Conservation (phyloP, 2,329 filamentous ascomycete genomes). For the Aspergillus sp. region DNA sequence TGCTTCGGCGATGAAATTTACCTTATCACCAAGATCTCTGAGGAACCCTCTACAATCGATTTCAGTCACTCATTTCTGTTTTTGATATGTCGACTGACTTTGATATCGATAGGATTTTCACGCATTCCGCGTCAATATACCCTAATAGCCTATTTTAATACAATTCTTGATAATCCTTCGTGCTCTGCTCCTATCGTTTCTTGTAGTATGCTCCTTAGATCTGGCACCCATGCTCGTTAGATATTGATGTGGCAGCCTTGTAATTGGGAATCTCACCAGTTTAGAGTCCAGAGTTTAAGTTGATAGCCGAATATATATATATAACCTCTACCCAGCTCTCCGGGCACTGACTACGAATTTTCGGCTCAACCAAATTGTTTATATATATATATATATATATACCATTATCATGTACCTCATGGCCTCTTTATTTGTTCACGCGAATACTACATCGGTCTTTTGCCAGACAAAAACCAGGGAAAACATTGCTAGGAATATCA, state of each 20-base stretch:
- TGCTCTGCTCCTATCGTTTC: neutral
- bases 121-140: too few species aligned
- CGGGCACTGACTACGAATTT: too few species aligned
- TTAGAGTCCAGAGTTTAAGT: too few species aligned
- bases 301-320: neutral
- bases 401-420: neutral
- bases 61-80: conserved; percentile 17
- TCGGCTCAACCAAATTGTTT: too few species aligned
- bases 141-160: neutral
- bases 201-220: neutral
- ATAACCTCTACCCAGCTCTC: neutral
- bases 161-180: neutral
- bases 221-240: neutral
- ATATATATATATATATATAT: too few species aligned
- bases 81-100: conserved; percentile 23
- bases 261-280: neutral
- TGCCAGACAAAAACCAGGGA: neutral
- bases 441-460: neutral
- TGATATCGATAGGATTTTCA: conserved; percentile 1
- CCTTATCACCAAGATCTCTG: conserved; percentile 69
- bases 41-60: conserved; percentile 41
- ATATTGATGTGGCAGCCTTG: neutral
- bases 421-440: neutral
- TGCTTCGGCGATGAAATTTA: conserved; percentile 58
- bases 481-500: neutral